These are phyloP conservation scores for Maudiozyma bulderi DNA, from an alignment of 805 yeast species.

Conservation along the genomic window DNA sequence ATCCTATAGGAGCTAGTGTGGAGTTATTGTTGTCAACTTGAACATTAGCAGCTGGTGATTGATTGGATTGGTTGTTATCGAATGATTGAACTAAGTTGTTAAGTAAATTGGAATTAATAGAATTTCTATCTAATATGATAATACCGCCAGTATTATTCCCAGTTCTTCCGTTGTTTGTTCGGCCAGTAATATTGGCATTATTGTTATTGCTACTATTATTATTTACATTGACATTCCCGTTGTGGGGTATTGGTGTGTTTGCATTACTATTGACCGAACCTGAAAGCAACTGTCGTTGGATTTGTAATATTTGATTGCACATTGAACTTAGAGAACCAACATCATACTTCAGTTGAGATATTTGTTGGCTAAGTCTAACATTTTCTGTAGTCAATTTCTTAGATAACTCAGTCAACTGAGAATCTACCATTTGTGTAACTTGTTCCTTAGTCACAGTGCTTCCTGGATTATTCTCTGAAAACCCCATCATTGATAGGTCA, in stretches of 20 bases:
- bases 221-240: no score
- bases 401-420: constrained; percentile 20
- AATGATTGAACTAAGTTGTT: constrained; percentile 14
- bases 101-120: constrained; percentile 14
- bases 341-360: constrained; percentile 21
- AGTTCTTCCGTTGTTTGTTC: not conserved
- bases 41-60: constrained; percentile 1
- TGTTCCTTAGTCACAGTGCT: not conserved
- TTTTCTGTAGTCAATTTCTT: constrained; percentile 25
- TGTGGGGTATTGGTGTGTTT: not conserved
- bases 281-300: constrained; percentile 16
- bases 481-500: not conserved
- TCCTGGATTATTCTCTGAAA: not conserved
- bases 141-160: constrained; percentile 6
- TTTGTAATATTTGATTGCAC: constrained; percentile 21
- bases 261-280: constrained; percentile 2
- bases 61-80: constrained; percentile 4
- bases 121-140: constrained; percentile 19
- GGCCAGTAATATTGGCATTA: not conserved
- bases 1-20: not conserved
- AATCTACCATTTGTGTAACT: constrained; percentile 6
- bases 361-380: constrained; percentile 23
- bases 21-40: not conserved
- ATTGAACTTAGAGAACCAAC: constrained; percentile 17
- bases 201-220: not conserved